Evolutionary conservation across 805 yeast genomes (phyloP), one percentile per base, ranked within the genome.

Genomic region (Metschnikowia picachoensis): DNA sequence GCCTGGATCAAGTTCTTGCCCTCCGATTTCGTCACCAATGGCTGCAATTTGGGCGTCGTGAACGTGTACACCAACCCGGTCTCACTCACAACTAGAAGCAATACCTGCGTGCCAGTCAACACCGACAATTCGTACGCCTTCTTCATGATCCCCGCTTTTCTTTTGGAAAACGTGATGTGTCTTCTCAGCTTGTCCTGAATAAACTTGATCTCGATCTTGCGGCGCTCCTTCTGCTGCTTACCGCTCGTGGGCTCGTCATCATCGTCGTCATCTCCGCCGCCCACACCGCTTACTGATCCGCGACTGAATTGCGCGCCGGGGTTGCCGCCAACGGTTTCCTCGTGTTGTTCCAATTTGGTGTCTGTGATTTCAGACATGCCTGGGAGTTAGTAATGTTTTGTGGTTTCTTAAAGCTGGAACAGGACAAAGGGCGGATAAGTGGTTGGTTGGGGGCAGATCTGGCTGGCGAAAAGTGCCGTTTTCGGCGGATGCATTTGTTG

Each of bases 71-170:
- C 99, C 52, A 94, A 81, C 13, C 99, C 99, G n/a, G 99, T 94
- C 68, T 94, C 99, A 44, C 95, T 85, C 29, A 94, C 99, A 46
- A 94, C 99, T 58, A 94, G 79, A 49, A 94, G 74, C 53, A 94
- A 77, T 28, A 94, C 98, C 69, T 94, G 99, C 30, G 99, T 94
- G 47, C 99, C 99, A 12, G 99, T 94, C 59, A 94, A 78, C 43
- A 94, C 98, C 16, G 96, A 86, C 54, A 94, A 77, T 67, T 94
- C 99, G 70, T 92, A 94, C n/a, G 99, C 99, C 73, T 94, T 94
- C 73, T 94, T 94, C 99, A 94, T 94, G 61, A 94, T 92, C 58
- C 99, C 99, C 38, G 97, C 98, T 71, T 92, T 92, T 71, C 99
- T 86, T 73, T 94, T 94, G 44, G 97, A 89, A 62, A 94, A 94